Base-by-base conservation (phyloP, 192 early-diverging fungal species). In the Rhizophagus clarus region DNA sequence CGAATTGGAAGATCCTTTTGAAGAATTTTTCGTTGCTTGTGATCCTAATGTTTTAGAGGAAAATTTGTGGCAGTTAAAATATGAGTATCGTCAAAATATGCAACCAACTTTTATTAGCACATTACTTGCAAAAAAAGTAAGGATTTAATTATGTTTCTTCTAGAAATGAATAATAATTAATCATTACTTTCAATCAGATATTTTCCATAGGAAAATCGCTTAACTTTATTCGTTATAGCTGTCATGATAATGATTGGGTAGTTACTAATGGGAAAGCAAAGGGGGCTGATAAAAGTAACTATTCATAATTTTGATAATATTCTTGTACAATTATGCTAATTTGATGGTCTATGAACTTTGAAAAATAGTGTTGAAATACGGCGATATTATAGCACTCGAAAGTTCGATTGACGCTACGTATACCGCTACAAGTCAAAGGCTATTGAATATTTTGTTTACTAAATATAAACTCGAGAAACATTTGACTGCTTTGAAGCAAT, bases 1-100 rank as follows among this genome's bases (percentile, higher is more conserved):
- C 37, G 96, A 97, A 84, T 86, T 99, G 60, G 92, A 93, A 26
- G 98, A 99, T 82, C 95, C 95, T 24, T 93, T 93, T 81, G 88
- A 88, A 34, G 98, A 99, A 84, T 99, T 97, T 79, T 99, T 98
- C 83, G 92, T 98, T 15, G 85, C 85, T 4, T 83, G 79, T 42
- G 87, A 93, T 79, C 82, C 79, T 8, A 82, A 84, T 34, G 86
- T 87, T 12, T 80, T 84, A 14, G 89, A 92, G 47, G 92, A 94
- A 72, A 91, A 94, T 79, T 83, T 95, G 56, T 99, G 98, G 98
- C 87, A 90, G 51, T 80, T 81, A n/a, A 91, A 92, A 84, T 98
- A 95, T 85, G 85, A 81, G 0, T 88, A 97, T 42, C 85, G 89
- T 10, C 81, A 88, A 32, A 91, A 95, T 34, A 96, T 95, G 93